These are phyloP conservation scores for Carex arenaria DNA, from an alignment of 202 grass and related monocot species.

Conservation along the genomic window DNA sequence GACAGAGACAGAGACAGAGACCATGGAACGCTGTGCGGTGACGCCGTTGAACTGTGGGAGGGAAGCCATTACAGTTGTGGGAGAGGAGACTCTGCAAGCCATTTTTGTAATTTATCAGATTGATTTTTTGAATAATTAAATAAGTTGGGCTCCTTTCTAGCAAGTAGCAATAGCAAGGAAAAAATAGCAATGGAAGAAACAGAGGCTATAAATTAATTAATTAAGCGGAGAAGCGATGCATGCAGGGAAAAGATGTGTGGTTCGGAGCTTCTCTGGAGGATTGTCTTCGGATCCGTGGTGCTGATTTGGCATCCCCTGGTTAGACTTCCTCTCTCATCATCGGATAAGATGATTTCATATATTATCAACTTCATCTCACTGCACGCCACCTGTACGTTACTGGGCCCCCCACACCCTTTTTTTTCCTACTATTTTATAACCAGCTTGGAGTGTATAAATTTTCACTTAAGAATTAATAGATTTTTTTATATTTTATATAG, in stretches of 20 bases:
- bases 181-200: background rate
- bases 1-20: background rate
- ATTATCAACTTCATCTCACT: background rate
- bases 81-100: conserved; percentile 61
- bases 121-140: background rate
- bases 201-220: conserved; percentile 35
- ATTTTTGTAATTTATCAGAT: conserved; percentile 26
- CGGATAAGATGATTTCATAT: conserved; percentile 69
- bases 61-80: conserved; percentile 41
- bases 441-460: too few relatives aligned
- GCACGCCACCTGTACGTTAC: background rate
- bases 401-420: background rate
- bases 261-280: conserved; percentile 33
- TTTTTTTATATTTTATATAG: too few relatives aligned
- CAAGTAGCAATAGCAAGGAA: background rate
- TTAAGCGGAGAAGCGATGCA: conserved; percentile 23
- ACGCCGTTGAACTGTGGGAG: conserved; percentile 62
- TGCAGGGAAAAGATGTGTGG: conserved; percentile 44
- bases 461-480: too few relatives aligned
- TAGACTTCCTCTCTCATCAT: conserved; percentile 34
- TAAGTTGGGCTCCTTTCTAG: background rate
- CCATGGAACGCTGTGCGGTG: conserved; percentile 29
- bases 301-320: conserved; percentile 56
- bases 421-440: background rate
- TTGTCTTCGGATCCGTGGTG: conserved; percentile 52